These are phyloP conservation scores for Podila epigama DNA, from an alignment of 192 early-diverging fungal genomes.

Conservation along the genomic window DNA sequence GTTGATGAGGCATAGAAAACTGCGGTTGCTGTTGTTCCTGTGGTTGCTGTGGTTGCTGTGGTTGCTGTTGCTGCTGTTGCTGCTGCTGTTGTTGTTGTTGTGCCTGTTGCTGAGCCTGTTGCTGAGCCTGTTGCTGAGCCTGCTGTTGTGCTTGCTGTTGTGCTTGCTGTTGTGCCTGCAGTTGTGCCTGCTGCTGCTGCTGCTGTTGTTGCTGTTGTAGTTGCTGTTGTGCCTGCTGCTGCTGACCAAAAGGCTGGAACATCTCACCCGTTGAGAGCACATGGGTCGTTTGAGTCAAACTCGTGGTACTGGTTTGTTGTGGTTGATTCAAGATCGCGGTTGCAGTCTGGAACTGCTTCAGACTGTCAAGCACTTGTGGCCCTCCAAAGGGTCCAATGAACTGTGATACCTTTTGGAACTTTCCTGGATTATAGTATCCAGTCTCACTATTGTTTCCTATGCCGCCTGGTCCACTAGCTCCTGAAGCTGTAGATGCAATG, in stretches of 20 bases:
- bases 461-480: slow-evolving; percentile 1
- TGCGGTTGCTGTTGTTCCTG: slow-evolving; percentile 2
- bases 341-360: slow-evolving; percentile 44
- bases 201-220: no score
- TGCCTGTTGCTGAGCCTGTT: slow-evolving; percentile 19
- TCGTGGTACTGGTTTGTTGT: neutral
- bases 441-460: neutral
- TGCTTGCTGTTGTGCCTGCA: no score
- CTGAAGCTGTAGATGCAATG: neutral
- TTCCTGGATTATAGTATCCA: slow-evolving; percentile 34
- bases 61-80: slow-evolving; percentile 11
- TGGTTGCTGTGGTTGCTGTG: slow-evolving; percentile 1
- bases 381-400: slow-evolving; percentile 45
- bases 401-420: slow-evolving; percentile 48
- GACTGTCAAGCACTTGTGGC: slow-evolving; percentile 45
- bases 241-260: slow-evolving; percentile 12
- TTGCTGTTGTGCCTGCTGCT: neutral
- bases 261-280: slow-evolving; percentile 11
- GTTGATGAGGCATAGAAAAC: slow-evolving; percentile 4
- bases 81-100: slow-evolving; percentile 11
- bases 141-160: slow-evolving; percentile 13
- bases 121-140: slow-evolving; percentile 1
- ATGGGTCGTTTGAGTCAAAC: neutral
- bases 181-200: no score
- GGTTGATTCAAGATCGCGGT: slow-evolving; percentile 40